A percentile compares a stretch with the other conserved stretches of the same genome.
These are phyloP conservation scores for Senna tora DNA, from an alignment of 306 rosid species.

Conservation along the genomic window DNA sequence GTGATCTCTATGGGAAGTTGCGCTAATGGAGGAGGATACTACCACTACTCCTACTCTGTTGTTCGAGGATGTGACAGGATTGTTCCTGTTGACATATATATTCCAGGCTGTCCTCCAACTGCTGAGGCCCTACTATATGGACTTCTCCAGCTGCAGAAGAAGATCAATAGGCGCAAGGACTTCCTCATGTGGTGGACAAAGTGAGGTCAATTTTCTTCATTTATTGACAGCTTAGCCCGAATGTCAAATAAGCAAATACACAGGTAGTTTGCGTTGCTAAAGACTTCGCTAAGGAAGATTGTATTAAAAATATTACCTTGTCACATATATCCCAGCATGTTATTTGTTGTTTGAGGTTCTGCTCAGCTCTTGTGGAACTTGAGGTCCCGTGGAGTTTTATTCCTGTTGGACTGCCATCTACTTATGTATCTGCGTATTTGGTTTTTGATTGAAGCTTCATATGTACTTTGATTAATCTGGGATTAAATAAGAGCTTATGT, in stretches of 20 bases:
- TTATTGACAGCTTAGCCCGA: constrained; percentile 42
- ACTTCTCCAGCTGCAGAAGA: constrained; percentile 96
- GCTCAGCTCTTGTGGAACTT: constrained; percentile 39
- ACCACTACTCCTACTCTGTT: constrained; percentile 94
- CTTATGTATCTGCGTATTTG: constrained; percentile 15
- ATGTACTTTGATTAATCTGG: constrained; percentile 13
- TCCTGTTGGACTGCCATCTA: not conserved
- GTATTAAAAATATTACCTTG: constrained; percentile 40
- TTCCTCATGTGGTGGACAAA: constrained; percentile 95
- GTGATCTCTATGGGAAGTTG: constrained; percentile 99
- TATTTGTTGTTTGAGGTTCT: constrained; percentile 23
- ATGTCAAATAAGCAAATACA: constrained; percentile 42
- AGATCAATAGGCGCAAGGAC: constrained; percentile 96
- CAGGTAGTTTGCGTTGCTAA: constrained; percentile 47
- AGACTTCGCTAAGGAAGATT: constrained; percentile 48
- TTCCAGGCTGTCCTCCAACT: constrained; percentile 99
- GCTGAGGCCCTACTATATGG: constrained; percentile 96
- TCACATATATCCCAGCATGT: constrained; percentile 38
- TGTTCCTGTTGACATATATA: constrained; percentile 92
- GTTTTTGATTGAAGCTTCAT: constrained; percentile 34
- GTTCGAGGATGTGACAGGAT: constrained; percentile 97
- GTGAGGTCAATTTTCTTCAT: constrained; percentile 52
- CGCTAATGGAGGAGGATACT: constrained; percentile 99
- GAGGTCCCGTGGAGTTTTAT: constrained; percentile 29
- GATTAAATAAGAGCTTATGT: constrained; percentile 24